These are phyloP conservation scores for Dactylellina sp. DNA, from an alignment of 2,329 filamentous ascomycete genomes.

Conservation along the genomic window DNA sequence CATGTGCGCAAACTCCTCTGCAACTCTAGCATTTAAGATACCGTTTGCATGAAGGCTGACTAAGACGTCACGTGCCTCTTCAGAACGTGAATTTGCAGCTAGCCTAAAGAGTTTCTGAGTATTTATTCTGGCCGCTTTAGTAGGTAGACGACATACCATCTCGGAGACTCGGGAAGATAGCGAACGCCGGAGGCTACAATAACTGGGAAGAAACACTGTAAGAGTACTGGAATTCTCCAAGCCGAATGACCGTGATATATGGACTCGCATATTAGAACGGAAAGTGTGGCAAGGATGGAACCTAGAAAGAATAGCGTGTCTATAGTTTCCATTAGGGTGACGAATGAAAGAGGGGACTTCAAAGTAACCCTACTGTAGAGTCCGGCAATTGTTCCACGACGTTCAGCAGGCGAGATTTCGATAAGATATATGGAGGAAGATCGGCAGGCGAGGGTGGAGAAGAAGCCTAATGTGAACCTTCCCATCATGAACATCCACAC, in stretches of 20 bases:
- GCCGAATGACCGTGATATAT: conserved; percentile 65
- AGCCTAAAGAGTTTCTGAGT: conserved; percentile 18
- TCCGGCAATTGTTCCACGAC: conserved; percentile 73
- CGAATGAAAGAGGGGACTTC: no score
- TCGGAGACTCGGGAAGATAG: conserved; percentile 72
- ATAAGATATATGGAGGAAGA: conserved; percentile 74
- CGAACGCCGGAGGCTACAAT: conserved; percentile 68
- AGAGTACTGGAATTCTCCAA: conserved; percentile 72
- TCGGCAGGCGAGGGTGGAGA: conserved; percentile 71
- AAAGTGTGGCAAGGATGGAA: conserved; percentile 63
- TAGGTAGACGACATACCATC: conserved; percentile 71
- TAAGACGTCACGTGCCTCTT: conserved; percentile 69
- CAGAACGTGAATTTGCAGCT: conserved; percentile 35
- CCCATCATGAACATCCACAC: conserved; percentile 69
- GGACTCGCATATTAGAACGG: conserved; percentile 66
- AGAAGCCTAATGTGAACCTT: conserved; percentile 70
- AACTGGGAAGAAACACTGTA: conserved; percentile 66
- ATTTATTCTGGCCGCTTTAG: not conserved
- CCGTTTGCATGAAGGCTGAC: conserved; percentile 72
- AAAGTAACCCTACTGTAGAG: conserved; percentile 67
- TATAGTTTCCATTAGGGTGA: conserved; percentile 1
- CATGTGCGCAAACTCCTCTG: conserved; percentile 49
- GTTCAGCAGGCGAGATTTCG: conserved; percentile 73
- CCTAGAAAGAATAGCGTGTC: conserved; percentile 67
- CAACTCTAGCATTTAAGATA: conserved; percentile 57